A percentile compares a stretch with the other conserved stretches of the same genome.
Conservation (phyloP, 108 stramenopile genomes). For the Seminavis robusta region DNA sequence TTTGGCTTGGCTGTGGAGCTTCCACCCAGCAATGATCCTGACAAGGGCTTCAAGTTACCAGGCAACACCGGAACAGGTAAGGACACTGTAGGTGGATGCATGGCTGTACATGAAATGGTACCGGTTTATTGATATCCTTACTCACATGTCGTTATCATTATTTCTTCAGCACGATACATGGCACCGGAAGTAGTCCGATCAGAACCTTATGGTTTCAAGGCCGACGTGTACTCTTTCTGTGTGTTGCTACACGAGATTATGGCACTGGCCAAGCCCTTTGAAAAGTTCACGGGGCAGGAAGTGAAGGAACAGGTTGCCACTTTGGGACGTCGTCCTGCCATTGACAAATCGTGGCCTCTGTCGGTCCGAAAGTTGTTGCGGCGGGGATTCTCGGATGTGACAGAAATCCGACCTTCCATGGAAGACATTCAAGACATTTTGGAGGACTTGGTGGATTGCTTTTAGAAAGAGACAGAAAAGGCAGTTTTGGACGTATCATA, state of each 20-base stretch:
- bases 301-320: neutral
- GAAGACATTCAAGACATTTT: no score
- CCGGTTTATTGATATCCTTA: no score
- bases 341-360: neutral
- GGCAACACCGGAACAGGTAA: conserved; percentile 52
- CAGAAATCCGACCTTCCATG: no score
- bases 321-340: neutral
- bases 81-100: no score
- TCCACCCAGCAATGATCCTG: conserved; percentile 3
- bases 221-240: conserved; percentile 38
- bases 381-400: no score
- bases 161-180: no score
- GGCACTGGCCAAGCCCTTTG: conserved; percentile 26
- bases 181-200: conserved; percentile 58
- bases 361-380: neutral
- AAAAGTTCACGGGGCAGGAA: no score
- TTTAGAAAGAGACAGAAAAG: no score
- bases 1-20: conserved; percentile 15
- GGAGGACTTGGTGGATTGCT: no score
- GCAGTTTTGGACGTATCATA: no score
- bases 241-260: conserved; percentile 47
- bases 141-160: no score
- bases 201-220: conserved; percentile 34
- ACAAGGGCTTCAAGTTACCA: conserved; percentile 33
- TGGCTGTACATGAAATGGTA: no score